Evolutionary conservation across 2,329 filamentous ascomycete species (phyloP).

Genomic region (Pseudopithomyces chartarum): DNA sequence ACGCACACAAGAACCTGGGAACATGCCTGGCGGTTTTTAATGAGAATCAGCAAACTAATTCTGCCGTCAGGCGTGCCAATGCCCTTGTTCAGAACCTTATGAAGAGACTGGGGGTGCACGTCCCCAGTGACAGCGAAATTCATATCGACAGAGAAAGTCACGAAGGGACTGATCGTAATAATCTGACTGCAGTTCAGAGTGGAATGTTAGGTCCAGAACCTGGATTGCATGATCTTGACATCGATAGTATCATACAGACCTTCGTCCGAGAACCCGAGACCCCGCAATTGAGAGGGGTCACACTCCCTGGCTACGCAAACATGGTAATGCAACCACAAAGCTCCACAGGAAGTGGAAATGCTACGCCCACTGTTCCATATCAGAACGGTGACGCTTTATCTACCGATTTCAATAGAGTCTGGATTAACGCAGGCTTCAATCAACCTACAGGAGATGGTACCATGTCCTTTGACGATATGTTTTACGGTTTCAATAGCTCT

Average conservation of each 20-base stretch:
- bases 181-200: slow-evolving; percentile 12
- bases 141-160: slow-evolving; percentile 20
- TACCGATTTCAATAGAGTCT: slow-evolving; percentile 19
- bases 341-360: neutral
- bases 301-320: slow-evolving; percentile 7
- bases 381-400: slow-evolving; percentile 4
- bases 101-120: slow-evolving; percentile 46
- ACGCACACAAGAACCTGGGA: slow-evolving; percentile 41
- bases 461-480: slow-evolving; percentile 28
- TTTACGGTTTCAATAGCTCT: slow-evolving; percentile 33
- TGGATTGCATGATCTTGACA: slow-evolving; percentile 44
- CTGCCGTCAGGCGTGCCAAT: slow-evolving; percentile 53
- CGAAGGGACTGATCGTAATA: slow-evolving; percentile 3
- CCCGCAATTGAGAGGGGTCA: slow-evolving; percentile 13
- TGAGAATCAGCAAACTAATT: slow-evolving; percentile 58
- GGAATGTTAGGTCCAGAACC: slow-evolving; percentile 20
- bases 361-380: neutral
- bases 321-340: slow-evolving; percentile 12
- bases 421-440: slow-evolving; percentile 16
- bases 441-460: slow-evolving; percentile 18
- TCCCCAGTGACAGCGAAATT: slow-evolving; percentile 19
- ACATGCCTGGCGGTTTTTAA: slow-evolving; percentile 55
- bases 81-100: slow-evolving; percentile 54
- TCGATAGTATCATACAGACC: slow-evolving; percentile 51
- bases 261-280: slow-evolving; percentile 44